Base-by-base conservation (phyloP, 2,329 filamentous ascomycete species). In the Seiridium cupressi region DNA sequence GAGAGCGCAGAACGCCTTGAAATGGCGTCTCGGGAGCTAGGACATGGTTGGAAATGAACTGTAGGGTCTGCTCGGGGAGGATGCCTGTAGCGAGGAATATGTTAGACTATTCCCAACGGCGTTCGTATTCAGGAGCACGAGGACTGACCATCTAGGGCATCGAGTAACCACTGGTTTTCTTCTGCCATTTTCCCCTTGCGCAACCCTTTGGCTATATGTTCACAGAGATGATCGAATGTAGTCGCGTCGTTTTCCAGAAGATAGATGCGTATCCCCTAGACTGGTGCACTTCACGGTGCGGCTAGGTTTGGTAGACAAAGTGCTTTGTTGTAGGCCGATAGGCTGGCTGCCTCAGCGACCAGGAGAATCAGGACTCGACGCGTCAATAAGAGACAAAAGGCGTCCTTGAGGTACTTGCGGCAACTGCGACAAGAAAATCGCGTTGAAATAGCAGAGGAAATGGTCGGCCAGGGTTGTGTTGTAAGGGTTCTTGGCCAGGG, bases 1-100 rank as follows among this genome's bases (percentile, higher is more conserved):
- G 64, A 11, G 77, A 71, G 26, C 71, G 73, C 53, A 73, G 73
- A 64, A 78, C 60, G 34, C 74, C 63, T 64, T 80, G 80, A 11
- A 84, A 62, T 6, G 80, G 77, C 4, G 80, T 78, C 54, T 75
- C 69, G 13, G 77, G 77, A 69, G 77, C 73, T 53, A 84, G 73
- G 61, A 84, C 66, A 73, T 85, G 75, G 48, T 76, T 76, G 68
- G 81, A 71, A 58, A 84, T 71, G 58, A 77, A 70, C 57, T 75
- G 73, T 63, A 76, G 70, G 55, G 78, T 70, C 55, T 80, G 74
- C n/a, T 81, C 73, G 42, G 80, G 77, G 55, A 82, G 74, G 60
- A 83, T 62, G 66, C 68, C 72, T 73, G 61, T 42, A 55, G 47
- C 9, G 38, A 13, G 13, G n/a, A 9, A 44, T 11, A 48, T 49